Percentiles rank a stretch among this genome's conserved stretches.
These are phyloP conservation scores for Coemansia sp. DNA, from an alignment of 192 early-diverging fungal genomes.

Conservation along the genomic window DNA sequence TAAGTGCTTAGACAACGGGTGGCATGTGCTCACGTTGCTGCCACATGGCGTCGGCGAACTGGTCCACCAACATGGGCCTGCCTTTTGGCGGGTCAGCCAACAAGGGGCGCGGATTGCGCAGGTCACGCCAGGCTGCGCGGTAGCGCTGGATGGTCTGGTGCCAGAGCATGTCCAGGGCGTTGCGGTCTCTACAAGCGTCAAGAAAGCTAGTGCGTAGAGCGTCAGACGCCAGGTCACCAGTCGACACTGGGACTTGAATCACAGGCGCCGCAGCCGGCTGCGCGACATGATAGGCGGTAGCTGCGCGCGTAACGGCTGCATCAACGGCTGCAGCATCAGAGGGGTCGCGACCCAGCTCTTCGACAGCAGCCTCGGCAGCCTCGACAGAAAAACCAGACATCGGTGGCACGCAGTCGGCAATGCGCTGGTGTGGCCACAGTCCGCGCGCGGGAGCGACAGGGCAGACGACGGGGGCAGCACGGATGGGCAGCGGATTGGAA, in stretches of 20 bases:
- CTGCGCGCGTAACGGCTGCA: constrained; percentile 38
- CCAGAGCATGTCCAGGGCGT: constrained; percentile 68
- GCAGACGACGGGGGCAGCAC: constrained; percentile 28
- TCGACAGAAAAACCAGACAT: background rate
- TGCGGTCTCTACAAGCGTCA: constrained; percentile 61
- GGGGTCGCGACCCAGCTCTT: constrained; percentile 29
- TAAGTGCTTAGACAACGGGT: constrained; percentile 3
- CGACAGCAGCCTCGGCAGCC: constrained; percentile 19
- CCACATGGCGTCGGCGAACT: constrained; percentile 47
- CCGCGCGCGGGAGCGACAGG: constrained; percentile 26
- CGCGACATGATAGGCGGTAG: background rate
- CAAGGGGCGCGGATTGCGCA: background rate
- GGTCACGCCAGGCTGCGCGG: constrained; percentile 36
- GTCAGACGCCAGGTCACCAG: constrained; percentile 57
- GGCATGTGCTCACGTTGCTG: constrained; percentile 9
- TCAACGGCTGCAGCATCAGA: constrained; percentile 48
- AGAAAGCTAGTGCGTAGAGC: constrained; percentile 59
- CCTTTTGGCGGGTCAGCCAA: constrained; percentile 20
- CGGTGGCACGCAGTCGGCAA: background rate
- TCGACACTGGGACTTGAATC: background rate
- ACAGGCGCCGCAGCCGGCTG: background rate
- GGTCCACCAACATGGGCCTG: constrained; percentile 38
- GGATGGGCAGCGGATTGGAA: background rate
- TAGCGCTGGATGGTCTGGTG: constrained; percentile 45
- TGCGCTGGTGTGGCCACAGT: constrained; percentile 50